Percentiles rank a stretch among this genome's conserved stretches.
phyloP scores from a whole-genome alignment of 2,329 filamentous ascomycete genomes.

The Cadophora malorum region DNA sequence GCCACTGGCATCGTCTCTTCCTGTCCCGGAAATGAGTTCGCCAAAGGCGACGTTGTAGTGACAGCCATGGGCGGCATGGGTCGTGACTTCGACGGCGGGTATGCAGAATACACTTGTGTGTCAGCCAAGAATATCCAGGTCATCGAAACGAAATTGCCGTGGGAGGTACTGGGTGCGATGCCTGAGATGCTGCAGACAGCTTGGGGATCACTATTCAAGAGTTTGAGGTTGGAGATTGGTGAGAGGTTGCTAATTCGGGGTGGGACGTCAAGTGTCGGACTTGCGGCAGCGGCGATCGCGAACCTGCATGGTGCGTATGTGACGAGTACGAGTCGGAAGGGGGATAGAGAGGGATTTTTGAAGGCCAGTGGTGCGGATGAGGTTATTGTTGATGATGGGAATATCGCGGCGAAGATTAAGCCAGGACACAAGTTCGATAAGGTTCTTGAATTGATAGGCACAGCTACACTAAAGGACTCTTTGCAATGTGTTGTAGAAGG shows the following conservation, averaged over 20 bases:
- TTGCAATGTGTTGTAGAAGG: conserved; percentile 48
- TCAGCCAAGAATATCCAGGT: conserved; percentile 49
- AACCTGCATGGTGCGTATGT: conserved; percentile 50
- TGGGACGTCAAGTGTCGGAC: conserved; percentile 55
- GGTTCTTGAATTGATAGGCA: conserved; percentile 54
- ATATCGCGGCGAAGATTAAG: conserved; percentile 47
- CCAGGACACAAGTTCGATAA: conserved; percentile 49
- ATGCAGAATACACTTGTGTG: conserved; percentile 56
- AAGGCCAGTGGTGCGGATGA: conserved; percentile 50
- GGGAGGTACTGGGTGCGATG: conserved; percentile 53
- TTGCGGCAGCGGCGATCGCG: conserved; percentile 54
- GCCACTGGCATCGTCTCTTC: conserved; percentile 30
- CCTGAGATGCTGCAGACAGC: conserved; percentile 60
- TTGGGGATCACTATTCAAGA: conserved; percentile 51
- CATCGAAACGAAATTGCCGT: conserved; percentile 47
- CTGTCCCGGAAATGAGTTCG: conserved; percentile 44
- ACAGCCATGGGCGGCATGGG: conserved; percentile 58
- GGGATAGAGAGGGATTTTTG: conserved; percentile 48
- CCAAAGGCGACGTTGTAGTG: conserved; percentile 50
- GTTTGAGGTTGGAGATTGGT: conserved; percentile 47
- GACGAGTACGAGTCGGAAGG: conserved; percentile 49
- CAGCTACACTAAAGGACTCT: conserved; percentile 52
- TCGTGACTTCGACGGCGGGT: conserved; percentile 54
- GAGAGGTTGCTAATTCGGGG: conserved; percentile 56
- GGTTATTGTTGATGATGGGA: conserved; percentile 53